Base-by-base conservation (phyloP, 495 filamentous ascomycete species). In the Cercophora scortea region DNA sequence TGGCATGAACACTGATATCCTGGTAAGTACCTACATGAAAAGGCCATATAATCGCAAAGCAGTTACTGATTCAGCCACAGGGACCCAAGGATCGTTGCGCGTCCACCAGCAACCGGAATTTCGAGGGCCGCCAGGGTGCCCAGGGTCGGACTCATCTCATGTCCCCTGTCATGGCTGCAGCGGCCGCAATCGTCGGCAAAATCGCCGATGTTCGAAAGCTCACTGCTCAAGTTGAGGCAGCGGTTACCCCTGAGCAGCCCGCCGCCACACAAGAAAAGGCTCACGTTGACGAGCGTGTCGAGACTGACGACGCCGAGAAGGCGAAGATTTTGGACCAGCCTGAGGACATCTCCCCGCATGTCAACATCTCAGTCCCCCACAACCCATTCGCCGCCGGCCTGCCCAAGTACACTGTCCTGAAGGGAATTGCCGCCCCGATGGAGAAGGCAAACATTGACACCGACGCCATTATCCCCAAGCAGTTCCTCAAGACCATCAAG, bases 401-500 rank as follows among this genome's bases (percentile, higher is more conserved):
- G 40, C 84, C 89, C 53, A 86, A 87, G 64, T 98, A 95, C 73
- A 80, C 77, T 17, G 73, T 79, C 32, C 79, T 94, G 57, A 90
- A 85, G 71, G 93, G 93, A 52, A 84, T 94, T 52, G 90, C 89
- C 9, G 93, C 90, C 8, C 89, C 90, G 6, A 73, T 98, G 70
- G 87, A 95, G 54, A 81, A 85, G 50, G 77, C 83, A 55, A 98
- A 98, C 61, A 82, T 96, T 62, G 93, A 98, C 71, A 98, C 93
- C 32, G 93, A 98, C 61, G 92, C 91, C 60, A 98, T 98, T 69
- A 98, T 98, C 52, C 93, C 93, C 54, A 98, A 98, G 67, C 93
- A 98, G 69, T 98, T 97, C 79, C 78, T 98, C 49, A 98, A 98
- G 76, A 98, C 93, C 40, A 98, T 98, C 72, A 97, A 98, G 79